Base-by-base conservation (phyloP, 192 early-diverging fungal species). In the Lunasporangiospora selenospora region DNA sequence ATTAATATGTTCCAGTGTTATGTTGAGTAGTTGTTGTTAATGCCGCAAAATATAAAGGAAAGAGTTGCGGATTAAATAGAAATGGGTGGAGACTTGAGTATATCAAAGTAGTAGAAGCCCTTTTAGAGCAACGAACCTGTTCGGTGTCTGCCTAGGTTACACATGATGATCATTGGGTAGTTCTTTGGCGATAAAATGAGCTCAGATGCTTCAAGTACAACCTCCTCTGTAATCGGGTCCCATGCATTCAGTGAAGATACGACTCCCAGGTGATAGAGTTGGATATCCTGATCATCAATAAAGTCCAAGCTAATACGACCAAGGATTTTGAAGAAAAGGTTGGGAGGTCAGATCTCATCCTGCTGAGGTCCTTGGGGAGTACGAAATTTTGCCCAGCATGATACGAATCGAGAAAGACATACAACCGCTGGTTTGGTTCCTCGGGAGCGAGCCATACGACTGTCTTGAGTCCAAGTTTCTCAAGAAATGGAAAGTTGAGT, bases 401-500 rank as follows among this genome's bases (percentile, higher is more conserved):
- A 15, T 36, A 63, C 39, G n/a, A 10, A 41, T 11, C 15, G 38
- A 41, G 11, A 13, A 15, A 27, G 16, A 65, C 82, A 61, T 82
- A 92, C 90, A 97, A 95, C 41, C 92, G 83, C 67, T 95, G 95
- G 59, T 95, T 95, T 4, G 97, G 97, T 58, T 97, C 96, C 83
- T 99, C 95, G 11, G 95, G 94, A 11, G 96, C 98, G 26, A 99
- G 87, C 87, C 91, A 99, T 0, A 97, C 85, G 30, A 99, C 92
- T 10, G 94, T 96, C 44, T 92, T 92, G 53, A 99, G 83, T 6
- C 91, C 95, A 4, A 99, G 89, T 65, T 94, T 96, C 65, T 98
- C 98, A 54, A 99, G 85, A 65, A 98, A 98, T 0, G 98, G 98
- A 75, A 98, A 99, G 83, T 99, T 99, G 54, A 99, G 88, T 80